A percentile compares a stretch with the other conserved stretches of the same genome.
phyloP scores from a whole-genome alignment of 495 filamentous ascomycete species.

The Opeltia flavorubescens region DNA sequence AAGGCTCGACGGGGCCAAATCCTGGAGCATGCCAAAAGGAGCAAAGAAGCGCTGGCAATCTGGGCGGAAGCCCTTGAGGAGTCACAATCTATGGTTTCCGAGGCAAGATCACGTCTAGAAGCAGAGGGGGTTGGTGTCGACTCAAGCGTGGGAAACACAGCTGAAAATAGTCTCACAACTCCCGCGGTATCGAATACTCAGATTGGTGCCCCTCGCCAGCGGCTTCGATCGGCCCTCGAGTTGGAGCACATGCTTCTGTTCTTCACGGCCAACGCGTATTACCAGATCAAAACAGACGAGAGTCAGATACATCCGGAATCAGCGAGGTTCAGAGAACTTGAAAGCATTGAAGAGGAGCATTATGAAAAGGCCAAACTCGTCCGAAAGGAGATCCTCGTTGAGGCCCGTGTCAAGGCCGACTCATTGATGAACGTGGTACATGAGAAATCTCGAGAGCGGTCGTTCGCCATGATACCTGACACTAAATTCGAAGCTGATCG shows the following conservation, averaged over 20 bases:
- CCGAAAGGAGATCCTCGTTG: conserved; percentile 56
- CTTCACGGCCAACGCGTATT: conserved; percentile 72
- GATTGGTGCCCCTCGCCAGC: conserved; percentile 45
- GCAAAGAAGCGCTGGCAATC: conserved; percentile 44
- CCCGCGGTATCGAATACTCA: conserved; percentile 32
- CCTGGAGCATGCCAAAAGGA: conserved; percentile 45
- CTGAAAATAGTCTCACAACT: conserved; percentile 18
- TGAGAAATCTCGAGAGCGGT: conserved; percentile 29
- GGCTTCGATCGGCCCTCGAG: conserved; percentile 58
- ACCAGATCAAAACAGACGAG: conserved; percentile 60
- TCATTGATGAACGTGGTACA: conserved; percentile 28
- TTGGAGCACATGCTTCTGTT: conserved; percentile 71
- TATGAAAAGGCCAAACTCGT: conserved; percentile 69
- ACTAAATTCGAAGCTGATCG: conserved; percentile 33
- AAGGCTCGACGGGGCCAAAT: conserved; percentile 60
- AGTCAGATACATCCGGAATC: conserved; percentile 47
- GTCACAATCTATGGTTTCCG: conserved; percentile 40
- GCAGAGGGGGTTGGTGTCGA: conserved; percentile 12
- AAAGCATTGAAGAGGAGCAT: conserved; percentile 51
- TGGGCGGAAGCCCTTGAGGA: conserved; percentile 50
- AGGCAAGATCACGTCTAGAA: conserved; percentile 47
- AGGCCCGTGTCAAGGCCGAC: conserved; percentile 37
- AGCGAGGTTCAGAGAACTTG: conserved; percentile 46
- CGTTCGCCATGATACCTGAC: conserved; percentile 50
- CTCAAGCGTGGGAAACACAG: conserved; percentile 30